Conservation (phyloP, 2,329 filamentous ascomycete genomes). For the Fusarium decemcellulare region DNA sequence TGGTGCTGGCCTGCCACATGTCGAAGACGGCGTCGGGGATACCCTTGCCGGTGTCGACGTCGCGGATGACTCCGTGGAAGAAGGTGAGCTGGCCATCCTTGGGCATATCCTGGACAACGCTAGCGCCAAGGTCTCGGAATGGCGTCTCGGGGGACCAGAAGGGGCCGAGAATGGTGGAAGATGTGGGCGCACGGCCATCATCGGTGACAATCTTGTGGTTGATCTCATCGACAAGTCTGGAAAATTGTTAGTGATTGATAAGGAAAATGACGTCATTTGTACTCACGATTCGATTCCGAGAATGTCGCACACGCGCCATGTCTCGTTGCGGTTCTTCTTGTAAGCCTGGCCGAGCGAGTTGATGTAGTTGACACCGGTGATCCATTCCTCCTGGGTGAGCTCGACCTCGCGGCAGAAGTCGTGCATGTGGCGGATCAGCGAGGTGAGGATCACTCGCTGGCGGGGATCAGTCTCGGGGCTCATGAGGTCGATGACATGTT, state of each 20-base stretch:
- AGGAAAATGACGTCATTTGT: background rate
- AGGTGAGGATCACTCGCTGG: conserved; percentile 73
- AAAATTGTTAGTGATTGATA: conserved; percentile 1
- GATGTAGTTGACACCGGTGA: conserved; percentile 80
- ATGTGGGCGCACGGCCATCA: conserved; percentile 75
- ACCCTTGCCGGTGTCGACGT: conserved; percentile 75
- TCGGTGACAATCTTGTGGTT: conserved; percentile 75
- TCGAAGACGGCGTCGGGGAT: conserved; percentile 80
- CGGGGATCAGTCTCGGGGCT: conserved; percentile 77
- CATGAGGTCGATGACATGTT: conserved; percentile 80
- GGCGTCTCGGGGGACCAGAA: conserved; percentile 85
- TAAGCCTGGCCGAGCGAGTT: conserved; percentile 81
- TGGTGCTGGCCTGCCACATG: conserved; percentile 83
- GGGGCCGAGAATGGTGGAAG: conserved; percentile 81
- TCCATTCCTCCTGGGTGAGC: conserved; percentile 83
- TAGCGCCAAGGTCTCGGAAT: conserved; percentile 76
- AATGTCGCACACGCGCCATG: conserved; percentile 80
- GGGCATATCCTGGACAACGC: conserved; percentile 74
- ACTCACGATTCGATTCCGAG: conserved; percentile 80
- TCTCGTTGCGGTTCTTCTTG: conserved; percentile 79
- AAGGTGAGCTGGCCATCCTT: conserved; percentile 72
- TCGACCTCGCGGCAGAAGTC: conserved; percentile 85
- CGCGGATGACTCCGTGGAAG: conserved; percentile 79
- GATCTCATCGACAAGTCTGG: conserved; percentile 62
- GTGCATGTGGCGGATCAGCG: conserved; percentile 80